phyloP scores from a whole-genome alignment of 768 basidiomycete genomes.

The Aureoboletus auriporus region DNA sequence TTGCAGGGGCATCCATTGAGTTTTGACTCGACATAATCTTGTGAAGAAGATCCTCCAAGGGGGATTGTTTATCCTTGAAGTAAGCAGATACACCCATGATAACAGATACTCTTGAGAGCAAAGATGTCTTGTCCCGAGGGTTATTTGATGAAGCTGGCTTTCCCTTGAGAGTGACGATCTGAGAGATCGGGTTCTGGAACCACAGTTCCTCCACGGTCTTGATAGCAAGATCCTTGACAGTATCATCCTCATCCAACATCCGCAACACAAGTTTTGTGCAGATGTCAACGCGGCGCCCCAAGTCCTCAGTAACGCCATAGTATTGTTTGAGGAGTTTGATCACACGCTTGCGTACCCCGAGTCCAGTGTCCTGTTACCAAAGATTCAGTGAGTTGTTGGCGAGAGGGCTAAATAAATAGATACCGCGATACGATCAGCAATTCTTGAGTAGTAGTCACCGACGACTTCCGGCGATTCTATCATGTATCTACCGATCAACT shows the following conservation, averaged over 20 bases:
- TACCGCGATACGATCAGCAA: constrained; percentile 89
- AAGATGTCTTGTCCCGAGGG: constrained; percentile 47
- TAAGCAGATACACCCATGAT: constrained; percentile 83
- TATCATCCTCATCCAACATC: constrained; percentile 91
- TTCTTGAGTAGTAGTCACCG: constrained; percentile 81
- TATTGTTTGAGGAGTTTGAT: constrained; percentile 90
- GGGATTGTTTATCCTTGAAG: constrained; percentile 80
- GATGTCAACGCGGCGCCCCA: constrained; percentile 68
- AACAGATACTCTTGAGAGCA: constrained; percentile 66
- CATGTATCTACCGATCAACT: constrained; percentile 97
- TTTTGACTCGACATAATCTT: constrained; percentile 76
- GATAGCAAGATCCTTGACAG: constrained; percentile 88
- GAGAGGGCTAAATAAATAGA: constrained; percentile 20
- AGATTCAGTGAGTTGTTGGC: neutral
- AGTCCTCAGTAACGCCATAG: constrained; percentile 61
- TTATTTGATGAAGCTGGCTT: constrained; percentile 28
- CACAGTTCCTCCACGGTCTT: constrained; percentile 90
- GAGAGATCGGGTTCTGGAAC: constrained; percentile 50
- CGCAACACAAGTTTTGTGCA: constrained; percentile 76
- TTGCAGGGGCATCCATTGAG: constrained; percentile 43
- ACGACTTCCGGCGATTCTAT: constrained; percentile 86
- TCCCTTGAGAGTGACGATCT: constrained; percentile 36
- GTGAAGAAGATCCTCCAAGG: constrained; percentile 80
- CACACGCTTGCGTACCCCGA: constrained; percentile 91
- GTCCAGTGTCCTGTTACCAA: constrained; percentile 75